Base-by-base conservation (phyloP, 108 stramenopile genomes). In the Cyclotella kingstonii region DNA sequence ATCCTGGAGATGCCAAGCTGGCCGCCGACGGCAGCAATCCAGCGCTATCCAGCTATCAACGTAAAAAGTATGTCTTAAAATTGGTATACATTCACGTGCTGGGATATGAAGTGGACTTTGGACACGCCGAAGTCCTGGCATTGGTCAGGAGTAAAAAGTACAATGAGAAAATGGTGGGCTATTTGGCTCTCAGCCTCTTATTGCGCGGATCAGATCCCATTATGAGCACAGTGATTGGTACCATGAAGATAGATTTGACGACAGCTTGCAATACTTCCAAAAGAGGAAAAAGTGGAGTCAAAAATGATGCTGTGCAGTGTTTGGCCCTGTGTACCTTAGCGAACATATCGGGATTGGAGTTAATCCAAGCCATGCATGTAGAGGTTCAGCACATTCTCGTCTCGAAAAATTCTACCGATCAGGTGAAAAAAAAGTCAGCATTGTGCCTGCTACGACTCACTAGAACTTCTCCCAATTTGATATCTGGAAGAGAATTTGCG, bases 51-150 rank as follows among this genome's bases (percentile, higher is more conserved):
- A 80, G 89, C 30, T 99, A 99, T 67, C 86, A 95, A 54, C 73
- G 93, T 9, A 97, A 96, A 76, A 99, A 98, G 76, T 99, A 99
- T 76, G 95, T 98, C 30, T 99, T 97, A 97, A 99, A 99, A 79
- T 77, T 99, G 25, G 95, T 97, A 7, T 99, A 99, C 79, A 98
- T 97, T 61, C 95, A 90, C 71, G 93, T 97, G 56, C 66, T 99
- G 50, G 98, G 98, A 36, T 99, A 99, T 61, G 98, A 99, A 66
- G 97, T 99, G 14, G 97, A 99, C 63, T 98, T 99, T 81, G 98
- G 98, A 18, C 95, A 97, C 69, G 81, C 94, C 61, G 96, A 97
- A 73, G 93, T 98, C 26, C 67, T 98, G 43, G 79, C 84, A 9
- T 70, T 99, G 41, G 92, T 98, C 6, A 53, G 83, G 33, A 92